Evolutionary conservation across 2,329 filamentous ascomycete species (phyloP), one percentile per base, ranked within the genome.

Genomic region (Aspergillus candidus): DNA sequence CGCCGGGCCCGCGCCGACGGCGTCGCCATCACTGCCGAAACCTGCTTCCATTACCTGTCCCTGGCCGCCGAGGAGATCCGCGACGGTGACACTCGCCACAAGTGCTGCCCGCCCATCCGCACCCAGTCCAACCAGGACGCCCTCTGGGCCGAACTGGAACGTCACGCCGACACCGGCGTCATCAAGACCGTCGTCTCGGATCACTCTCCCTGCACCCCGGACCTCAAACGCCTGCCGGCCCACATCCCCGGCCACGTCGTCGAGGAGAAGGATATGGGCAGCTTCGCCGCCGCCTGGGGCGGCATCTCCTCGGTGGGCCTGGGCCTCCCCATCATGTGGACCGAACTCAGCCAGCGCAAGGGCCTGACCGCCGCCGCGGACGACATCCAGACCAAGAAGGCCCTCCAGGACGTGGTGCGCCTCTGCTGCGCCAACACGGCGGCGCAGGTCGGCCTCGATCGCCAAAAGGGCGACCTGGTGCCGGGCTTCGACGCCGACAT

Each of bases 231-330:
- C 13, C 78, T 96, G 0, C 90, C 91, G 0, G 66, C 75, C 1
- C 78, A 84, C 53, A 74, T 93, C n/a, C 79, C 75, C 12, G 73
- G 75, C 39, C 47, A 61, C 41, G 42, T 54, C 47, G 48, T 67
- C 17, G 55, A 61, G 35, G 66, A 69, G 12, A 56, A 58, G 6
- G 62, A 71, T 13, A 59, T 66, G 10, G 93, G 93, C 32, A 88
- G 97, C 70, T 97, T 98, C 76, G 93, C 97, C 70, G 82, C 85
- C 4, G 90, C 90, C 1, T 98, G 93, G 93, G 93, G 93, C 42
- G 93, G 93, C 11, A 95, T 98, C 59, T 91, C 87, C 4, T 93
- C 86, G 4, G 91, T 98, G 13, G 93, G 93, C 0, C 79, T 98
- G 1, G 93, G 93, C 1, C 76, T 98, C 4, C 88, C 88, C 4